Evolutionary conservation across 257 asterid genomes (phyloP).

Genomic region (Gentiana dahurica): DNA sequence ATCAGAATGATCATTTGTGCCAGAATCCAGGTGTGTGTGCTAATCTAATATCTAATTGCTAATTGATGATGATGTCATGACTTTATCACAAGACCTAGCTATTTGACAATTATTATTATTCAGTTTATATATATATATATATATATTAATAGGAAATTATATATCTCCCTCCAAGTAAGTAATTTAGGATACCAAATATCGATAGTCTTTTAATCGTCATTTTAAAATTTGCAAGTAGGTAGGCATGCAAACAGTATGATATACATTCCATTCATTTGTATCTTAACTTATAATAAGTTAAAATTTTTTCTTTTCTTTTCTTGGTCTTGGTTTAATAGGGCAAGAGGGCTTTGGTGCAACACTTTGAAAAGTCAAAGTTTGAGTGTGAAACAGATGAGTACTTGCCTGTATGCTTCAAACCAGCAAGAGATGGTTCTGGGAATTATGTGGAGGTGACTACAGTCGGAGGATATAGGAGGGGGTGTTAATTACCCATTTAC

Average conservation of each 20-base stretch:
- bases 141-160: too few relatives aligned
- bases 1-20: constrained; percentile 33
- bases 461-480: constrained; percentile 23
- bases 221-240: too few relatives aligned
- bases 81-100: neutral
- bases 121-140: too few relatives aligned
- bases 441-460: constrained; percentile 16
- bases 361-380: constrained; percentile 22
- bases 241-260: too few relatives aligned
- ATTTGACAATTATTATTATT: too few relatives aligned
- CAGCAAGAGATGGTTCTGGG: constrained; percentile 56
- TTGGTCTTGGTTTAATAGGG: constrained; percentile 27
- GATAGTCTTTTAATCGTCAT: too few relatives aligned
- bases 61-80: neutral
- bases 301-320: neutral
- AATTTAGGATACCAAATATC: too few relatives aligned
- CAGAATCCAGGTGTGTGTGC: constrained; percentile 38
- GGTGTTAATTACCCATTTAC: too few relatives aligned
- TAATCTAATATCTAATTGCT: too few relatives aligned
- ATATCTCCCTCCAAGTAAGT: too few relatives aligned
- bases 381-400: constrained; percentile 41
- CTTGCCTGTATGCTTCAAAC: constrained; percentile 38
- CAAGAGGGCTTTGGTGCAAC: constrained; percentile 28
- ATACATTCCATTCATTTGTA: too few relatives aligned
- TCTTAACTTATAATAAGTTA: too few relatives aligned